Evolutionary conservation across 179 eudicot species (phyloP).

Genomic region (Beta corolliflora): DNA sequence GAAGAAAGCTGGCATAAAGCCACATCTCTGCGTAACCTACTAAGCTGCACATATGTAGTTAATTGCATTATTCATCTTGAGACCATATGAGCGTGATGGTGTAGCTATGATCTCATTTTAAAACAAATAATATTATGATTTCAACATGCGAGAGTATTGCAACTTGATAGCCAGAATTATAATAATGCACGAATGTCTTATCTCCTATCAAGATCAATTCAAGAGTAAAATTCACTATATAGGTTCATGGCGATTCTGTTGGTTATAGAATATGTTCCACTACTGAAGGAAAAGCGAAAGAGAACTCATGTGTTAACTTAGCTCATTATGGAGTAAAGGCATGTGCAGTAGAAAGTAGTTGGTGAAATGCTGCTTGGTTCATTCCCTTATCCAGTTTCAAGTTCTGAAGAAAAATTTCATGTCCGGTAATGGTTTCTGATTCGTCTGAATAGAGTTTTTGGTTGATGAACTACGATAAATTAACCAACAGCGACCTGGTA

Average conservation of each 20-base stretch:
- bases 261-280: background rate
- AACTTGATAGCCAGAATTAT: background rate
- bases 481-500: too few relatives aligned
- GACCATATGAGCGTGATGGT: background rate
- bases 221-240: background rate
- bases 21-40: background rate
- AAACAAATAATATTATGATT: background rate
- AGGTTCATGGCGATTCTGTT: background rate
- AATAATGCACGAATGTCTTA: background rate
- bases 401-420: too few relatives aligned
- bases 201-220: background rate
- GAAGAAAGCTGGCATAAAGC: background rate
- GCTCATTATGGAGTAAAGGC: background rate
- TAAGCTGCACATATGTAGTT: background rate
- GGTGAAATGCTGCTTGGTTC: too few relatives aligned
- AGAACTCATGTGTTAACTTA: background rate
- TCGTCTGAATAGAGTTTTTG: too few relatives aligned
- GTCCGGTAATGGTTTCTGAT: too few relatives aligned
- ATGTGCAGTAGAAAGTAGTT: too few relatives aligned
- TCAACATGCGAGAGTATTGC: background rate
- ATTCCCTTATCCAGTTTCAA: too few relatives aligned
- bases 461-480: too few relatives aligned
- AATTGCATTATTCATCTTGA: background rate
- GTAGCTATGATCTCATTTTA: background rate
- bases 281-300: background rate